phyloP scores from a whole-genome alignment of 2,329 filamentous ascomycete genomes.

The Ophiostoma himal-ulmi region DNA sequence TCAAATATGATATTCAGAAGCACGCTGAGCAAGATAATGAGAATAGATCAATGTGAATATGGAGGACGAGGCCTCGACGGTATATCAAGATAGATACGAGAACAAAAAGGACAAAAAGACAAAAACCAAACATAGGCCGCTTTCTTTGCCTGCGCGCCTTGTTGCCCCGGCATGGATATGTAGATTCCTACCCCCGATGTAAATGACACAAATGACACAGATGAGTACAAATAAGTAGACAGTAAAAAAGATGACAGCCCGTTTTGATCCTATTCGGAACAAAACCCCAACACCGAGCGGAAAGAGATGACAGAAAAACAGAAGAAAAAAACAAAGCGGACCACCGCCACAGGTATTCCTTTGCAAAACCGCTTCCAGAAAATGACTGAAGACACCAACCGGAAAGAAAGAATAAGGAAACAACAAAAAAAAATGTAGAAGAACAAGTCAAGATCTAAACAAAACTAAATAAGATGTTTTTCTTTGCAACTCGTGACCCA shows the following conservation, averaged over 20 bases:
- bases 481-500: constrained; percentile 30
- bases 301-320: constrained; percentile 16
- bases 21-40: constrained; percentile 5
- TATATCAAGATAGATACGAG: constrained; percentile 12
- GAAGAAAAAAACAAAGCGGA: constrained; percentile 17
- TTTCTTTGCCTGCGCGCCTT: constrained; percentile 21
- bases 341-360: constrained; percentile 11
- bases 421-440: not conserved
- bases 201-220: constrained; percentile 9
- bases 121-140: constrained; percentile 24
- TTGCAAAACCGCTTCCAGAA: constrained; percentile 12
- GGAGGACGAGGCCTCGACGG: not conserved
- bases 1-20: too few species aligned
- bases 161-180: constrained; percentile 14
- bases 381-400: constrained; percentile 30
- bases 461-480: constrained; percentile 41
- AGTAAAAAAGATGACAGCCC: constrained; percentile 14
- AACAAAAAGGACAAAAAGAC: constrained; percentile 12
- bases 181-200: constrained; percentile 12
- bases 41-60: not conserved
- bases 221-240: constrained; percentile 14
- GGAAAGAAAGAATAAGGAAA: not conserved
- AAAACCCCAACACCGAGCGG: constrained; percentile 23
- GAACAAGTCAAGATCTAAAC: constrained; percentile 43
- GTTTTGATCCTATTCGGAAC: constrained; percentile 18